phyloP scores from a whole-genome alignment of 2,329 filamentous ascomycete genomes.

The Cladorrhinum sp. region DNA sequence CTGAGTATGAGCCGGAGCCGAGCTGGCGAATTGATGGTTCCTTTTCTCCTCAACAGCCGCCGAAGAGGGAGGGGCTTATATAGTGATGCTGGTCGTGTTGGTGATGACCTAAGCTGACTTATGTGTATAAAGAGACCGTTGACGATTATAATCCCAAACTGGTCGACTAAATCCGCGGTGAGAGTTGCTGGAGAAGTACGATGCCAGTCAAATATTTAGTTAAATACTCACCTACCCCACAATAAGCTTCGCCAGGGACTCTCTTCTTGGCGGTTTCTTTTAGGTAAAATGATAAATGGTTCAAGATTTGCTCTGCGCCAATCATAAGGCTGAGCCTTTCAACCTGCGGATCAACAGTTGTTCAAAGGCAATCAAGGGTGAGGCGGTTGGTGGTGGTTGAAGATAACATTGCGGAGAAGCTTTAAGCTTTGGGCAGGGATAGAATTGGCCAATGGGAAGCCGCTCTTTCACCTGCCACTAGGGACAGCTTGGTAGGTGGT shows the following conservation, averaged over 20 bases:
- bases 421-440: not conserved
- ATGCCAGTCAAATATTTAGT: not conserved
- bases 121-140: not conserved
- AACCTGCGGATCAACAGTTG: too few relatives aligned
- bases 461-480: not conserved
- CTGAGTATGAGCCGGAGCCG: not conserved
- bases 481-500: too few relatives aligned
- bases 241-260: too few relatives aligned
- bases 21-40: not conserved
- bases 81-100: not conserved
- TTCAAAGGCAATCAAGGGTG: too few relatives aligned
- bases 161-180: not conserved
- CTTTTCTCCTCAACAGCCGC: too few relatives aligned
- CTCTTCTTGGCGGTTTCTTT: too few relatives aligned
- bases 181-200: not conserved
- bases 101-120: not conserved
- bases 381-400: not conserved
- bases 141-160: not conserved
- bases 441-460: constrained; percentile 9
- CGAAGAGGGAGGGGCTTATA: too few relatives aligned
- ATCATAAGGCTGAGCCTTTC: too few relatives aligned
- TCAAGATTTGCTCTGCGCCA: too few relatives aligned
- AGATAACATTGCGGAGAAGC: constrained; percentile 5
- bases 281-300: too few relatives aligned
- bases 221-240: too few relatives aligned